A percentile compares a stretch with the other conserved stretches of the same genome.
Evolutionary conservation across 345 rosid species (phyloP).

Genomic region (Murraya paniculata): DNA sequence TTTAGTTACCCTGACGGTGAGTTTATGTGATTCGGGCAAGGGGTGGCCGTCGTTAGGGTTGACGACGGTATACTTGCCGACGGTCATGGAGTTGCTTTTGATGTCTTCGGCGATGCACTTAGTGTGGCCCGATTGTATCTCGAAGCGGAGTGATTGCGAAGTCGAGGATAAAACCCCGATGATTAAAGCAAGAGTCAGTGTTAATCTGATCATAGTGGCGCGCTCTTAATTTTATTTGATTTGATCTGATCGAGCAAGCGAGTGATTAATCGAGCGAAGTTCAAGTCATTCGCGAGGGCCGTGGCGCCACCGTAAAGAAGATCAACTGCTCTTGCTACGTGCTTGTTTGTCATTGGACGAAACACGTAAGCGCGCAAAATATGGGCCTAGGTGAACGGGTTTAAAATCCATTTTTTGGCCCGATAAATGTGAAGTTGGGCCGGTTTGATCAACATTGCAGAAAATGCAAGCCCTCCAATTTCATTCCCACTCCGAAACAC

Average conservation of each 20-base stretch:
- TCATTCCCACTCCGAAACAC: no score
- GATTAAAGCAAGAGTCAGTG: background rate
- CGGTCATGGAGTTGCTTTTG: constrained; percentile 76
- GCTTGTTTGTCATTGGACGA: constrained; percentile 19
- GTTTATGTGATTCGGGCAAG: constrained; percentile 66
- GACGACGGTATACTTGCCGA: constrained; percentile 78
- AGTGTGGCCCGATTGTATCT: constrained; percentile 69
- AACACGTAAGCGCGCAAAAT: constrained; percentile 25
- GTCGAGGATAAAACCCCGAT: constrained; percentile 25
- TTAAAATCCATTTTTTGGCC: background rate
- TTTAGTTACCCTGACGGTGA: constrained; percentile 60
- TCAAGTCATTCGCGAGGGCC: no score
- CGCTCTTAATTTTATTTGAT: background rate
- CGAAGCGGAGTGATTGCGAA: constrained; percentile 67
- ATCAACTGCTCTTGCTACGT: constrained; percentile 28
- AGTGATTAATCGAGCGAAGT: background rate
- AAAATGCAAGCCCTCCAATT: no score
- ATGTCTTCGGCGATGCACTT: constrained; percentile 93
- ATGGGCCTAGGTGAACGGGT: background rate
- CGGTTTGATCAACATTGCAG: no score
- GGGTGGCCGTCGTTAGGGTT: constrained; percentile 67
- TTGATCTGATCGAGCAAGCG: background rate
- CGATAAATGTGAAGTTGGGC: background rate
- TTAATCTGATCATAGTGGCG: constrained; percentile 26
- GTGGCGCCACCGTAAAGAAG: background rate